Base-by-base conservation (phyloP, 192 early-diverging fungal species). In the Bifiguratus adelaidae region DNA sequence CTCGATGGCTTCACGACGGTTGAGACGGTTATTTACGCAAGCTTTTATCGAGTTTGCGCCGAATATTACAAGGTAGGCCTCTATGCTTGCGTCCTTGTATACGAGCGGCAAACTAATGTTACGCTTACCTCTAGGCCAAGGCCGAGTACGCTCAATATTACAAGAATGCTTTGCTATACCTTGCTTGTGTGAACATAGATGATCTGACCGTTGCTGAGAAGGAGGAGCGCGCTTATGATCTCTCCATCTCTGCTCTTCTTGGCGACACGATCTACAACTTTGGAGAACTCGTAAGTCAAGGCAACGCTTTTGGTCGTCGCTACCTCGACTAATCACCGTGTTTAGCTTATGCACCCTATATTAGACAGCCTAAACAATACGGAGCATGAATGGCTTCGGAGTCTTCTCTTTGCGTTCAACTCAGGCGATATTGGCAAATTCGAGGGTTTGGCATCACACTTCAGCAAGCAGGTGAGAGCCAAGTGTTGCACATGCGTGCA, bases 231-330 rank as follows among this genome's bases (percentile, higher is more conserved):
- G 96, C 95, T 8, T 85, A 88, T 55, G 93, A 98, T 52, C 67
- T 99, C 56, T 63, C 87, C 0, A 73, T 99, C 25, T 80, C 87
- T 3, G 96, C 95, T 3, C 57, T 99, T 30, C 70, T 99, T 4
- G 93, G 95, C 18, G 91, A 95, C 41, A 90, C 78, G 13, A 86
- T 99, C 32, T 99, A 99, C 70, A 97, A 97, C 71, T 99, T 99
- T 85, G 96, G 96, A 36, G 92, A 97, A 57, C 67, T 99, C 68
- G 83, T 98, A 67, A 72, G 67, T 35, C 55, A 42, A 33, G 56
- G n/a, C n/a, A n/a, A 20, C n/a, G n/a, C n/a, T n/a, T n/a, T n/a
- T n/a, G n/a, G n/a, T n/a, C n/a, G n/a, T n/a, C n/a, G n/a, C n/a
- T n/a, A n/a, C n/a, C n/a, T n/a, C n/a, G n/a, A n/a, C n/a, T n/a